Base-by-base conservation (phyloP, 805 yeast genomes). In the Isabelozyma pseudorhagii region DNA sequence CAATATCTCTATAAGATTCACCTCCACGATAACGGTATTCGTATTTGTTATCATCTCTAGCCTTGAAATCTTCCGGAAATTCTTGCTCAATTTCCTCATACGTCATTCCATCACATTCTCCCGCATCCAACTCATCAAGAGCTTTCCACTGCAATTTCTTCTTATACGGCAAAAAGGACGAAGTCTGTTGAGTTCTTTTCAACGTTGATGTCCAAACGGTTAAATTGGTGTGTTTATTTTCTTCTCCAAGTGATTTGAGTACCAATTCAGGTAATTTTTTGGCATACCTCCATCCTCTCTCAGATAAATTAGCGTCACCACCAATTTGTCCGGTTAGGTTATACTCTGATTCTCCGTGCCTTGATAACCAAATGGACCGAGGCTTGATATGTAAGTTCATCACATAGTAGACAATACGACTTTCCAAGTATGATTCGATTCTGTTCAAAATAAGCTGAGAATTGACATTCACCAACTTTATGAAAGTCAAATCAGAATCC, bases 1-100 rank as follows among this genome's bases (percentile, higher is more conserved):
- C 97, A 40, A 94, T 96, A 61, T 94, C 99, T 50, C 97, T 81
- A 68, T 94, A 94, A 4, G 96, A 87, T 69, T 94, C 99, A 42
- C 99, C 99, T 9, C 98, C 98, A 41, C 97, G 81, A 68, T 94
- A 94, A 47, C 99, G 80, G 69, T 94, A 94, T 64, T 90, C 97
- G 65, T 88, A 94, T 72, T 94, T 94, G 72, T 94, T 87, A 56
- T 89, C 97, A 66, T 94, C 99, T 51, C 99, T 81, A 7, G 97
- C 97, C 58, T 83, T 87, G 72, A 94, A 94, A 63, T 94, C 99
- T 55, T 90, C 97, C 0, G 99, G 99, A 65, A 84, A 92, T 53
- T 78, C 68, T 31, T 79, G 71, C 59, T 89, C 96, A 60, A 93
- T 90, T 53, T 93, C 97, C 57, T 92, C 97, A 64, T 93, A 93